A percentile compares a stretch with the other conserved stretches of the same genome.
Conservation (phyloP, 441 rosid species). For the Populus hybrid region DNA sequence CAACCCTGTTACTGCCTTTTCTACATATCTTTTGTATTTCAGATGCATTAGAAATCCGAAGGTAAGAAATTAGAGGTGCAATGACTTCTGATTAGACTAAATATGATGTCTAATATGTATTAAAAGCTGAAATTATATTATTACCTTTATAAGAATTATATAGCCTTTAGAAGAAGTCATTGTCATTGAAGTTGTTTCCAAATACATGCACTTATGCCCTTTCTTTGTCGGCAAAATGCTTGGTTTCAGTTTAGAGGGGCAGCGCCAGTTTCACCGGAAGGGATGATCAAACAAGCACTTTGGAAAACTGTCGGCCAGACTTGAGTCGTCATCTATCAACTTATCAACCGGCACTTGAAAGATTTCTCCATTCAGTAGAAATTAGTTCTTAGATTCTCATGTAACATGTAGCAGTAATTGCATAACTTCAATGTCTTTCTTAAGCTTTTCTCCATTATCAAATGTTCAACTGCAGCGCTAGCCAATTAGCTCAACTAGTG, state of each 20-base stretch:
- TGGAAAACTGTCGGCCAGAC: slow-evolving; percentile 47
- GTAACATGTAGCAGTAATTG: slow-evolving; percentile 5
- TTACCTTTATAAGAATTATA: neutral
- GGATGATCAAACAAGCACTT: slow-evolving; percentile 63
- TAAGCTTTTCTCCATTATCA: neutral
- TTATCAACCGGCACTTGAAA: slow-evolving; percentile 7
- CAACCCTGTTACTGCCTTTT: neutral
- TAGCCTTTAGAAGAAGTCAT: neutral
- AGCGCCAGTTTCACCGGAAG: slow-evolving; percentile 49
- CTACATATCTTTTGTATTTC: neutral
- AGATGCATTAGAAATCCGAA: neutral
- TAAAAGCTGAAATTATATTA: neutral
- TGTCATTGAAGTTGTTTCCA: neutral
- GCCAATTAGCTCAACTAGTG: neutral
- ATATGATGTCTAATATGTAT: neutral
- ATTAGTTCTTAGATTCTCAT: neutral
- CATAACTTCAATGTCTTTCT: neutral
- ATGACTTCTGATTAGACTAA: neutral
- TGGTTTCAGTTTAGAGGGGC: slow-evolving; percentile 60
- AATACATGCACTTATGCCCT: neutral
- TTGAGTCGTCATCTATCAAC: slow-evolving; percentile 18
- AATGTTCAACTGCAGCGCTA: neutral
- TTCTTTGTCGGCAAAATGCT: neutral
- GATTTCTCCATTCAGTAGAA: neutral
- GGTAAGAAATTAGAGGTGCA: neutral